phyloP scores from a whole-genome alignment of 495 filamentous ascomycete species.

The Xylaria intraflava region DNA sequence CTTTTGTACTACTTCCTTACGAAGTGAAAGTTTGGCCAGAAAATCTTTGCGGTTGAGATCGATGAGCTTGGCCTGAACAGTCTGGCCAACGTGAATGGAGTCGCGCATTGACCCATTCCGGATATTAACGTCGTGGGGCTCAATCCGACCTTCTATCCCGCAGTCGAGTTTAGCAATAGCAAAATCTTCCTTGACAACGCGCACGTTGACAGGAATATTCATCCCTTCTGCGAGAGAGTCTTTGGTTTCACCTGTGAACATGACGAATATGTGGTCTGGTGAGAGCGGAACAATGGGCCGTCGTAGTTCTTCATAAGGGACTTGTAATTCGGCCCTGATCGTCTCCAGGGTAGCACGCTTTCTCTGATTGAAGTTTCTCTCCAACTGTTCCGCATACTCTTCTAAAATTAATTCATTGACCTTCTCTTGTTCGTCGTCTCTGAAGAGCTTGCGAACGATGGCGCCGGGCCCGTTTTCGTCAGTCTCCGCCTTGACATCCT shows the following conservation, averaged over 20 bases:
- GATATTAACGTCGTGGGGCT: conserved; percentile 62
- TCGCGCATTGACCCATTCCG: conserved; percentile 44
- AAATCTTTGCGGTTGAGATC: conserved; percentile 79
- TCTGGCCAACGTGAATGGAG: conserved; percentile 68
- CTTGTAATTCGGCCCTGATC: conserved; percentile 85
- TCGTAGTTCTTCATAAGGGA: conserved; percentile 89
- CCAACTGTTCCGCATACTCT: conserved; percentile 93
- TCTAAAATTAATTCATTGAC: conserved; percentile 95
- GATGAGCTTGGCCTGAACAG: conserved; percentile 77
- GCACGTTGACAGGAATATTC: conserved; percentile 84
- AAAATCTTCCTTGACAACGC: conserved; percentile 82
- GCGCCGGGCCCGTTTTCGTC: conserved; percentile 82
- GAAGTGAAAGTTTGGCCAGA: conserved; percentile 71
- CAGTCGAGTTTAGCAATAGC: conserved; percentile 90
- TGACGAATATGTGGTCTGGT: conserved; percentile 85
- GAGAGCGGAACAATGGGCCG: conserved; percentile 65
- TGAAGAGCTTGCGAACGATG: conserved; percentile 85
- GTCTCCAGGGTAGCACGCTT: conserved; percentile 96
- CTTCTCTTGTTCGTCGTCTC: conserved; percentile 84
- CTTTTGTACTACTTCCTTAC: conserved; percentile 67
- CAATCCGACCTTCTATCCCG: conserved; percentile 82
- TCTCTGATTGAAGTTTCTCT: conserved; percentile 83
- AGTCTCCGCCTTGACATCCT: conserved; percentile 90
- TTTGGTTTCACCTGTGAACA: conserved; percentile 88
- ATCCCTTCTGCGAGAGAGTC: conserved; percentile 80